Evolutionary conservation across 108 stramenopile species (phyloP).

Genomic region (Mediolabrus comicus): DNA sequence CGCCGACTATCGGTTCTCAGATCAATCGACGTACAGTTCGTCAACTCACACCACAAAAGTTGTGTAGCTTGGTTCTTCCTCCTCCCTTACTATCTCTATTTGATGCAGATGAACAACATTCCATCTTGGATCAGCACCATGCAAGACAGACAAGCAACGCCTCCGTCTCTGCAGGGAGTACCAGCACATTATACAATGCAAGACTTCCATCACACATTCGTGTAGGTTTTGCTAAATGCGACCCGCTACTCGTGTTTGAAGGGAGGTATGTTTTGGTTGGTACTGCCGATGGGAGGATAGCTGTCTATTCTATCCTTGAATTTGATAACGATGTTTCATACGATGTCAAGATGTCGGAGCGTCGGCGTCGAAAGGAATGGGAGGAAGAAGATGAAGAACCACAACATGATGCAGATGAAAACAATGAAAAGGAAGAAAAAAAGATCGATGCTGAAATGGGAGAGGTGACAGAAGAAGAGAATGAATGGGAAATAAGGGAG

Average conservation of each 20-base stretch:
- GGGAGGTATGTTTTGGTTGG: conserved; percentile 26
- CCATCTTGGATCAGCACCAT: neutral
- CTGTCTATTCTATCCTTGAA: conserved; percentile 27
- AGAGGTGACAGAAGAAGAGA: conserved; percentile 15
- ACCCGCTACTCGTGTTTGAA: conserved; percentile 26
- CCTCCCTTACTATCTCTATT: conserved; percentile 21
- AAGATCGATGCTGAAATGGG: conserved; percentile 1
- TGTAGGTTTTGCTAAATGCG: conserved; percentile 29
- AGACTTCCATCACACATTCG: conserved; percentile 23
- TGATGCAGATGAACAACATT: neutral
- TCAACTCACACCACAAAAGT: conserved; percentile 33
- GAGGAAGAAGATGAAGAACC: conserved; percentile 25
- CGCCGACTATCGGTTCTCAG: conserved; percentile 1
- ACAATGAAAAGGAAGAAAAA: conserved; percentile 3
- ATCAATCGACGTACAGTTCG: conserved; percentile 8
- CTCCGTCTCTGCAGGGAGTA: conserved; percentile 19
- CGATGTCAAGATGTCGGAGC: conserved; percentile 35
- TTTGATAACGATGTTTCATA: conserved; percentile 14
- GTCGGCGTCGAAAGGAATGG: conserved; percentile 31
- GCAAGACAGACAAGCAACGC: conserved; percentile 20
- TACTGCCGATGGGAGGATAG: conserved; percentile 36
- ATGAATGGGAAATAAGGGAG: conserved; percentile 23
- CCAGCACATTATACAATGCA: neutral
- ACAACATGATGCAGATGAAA: neutral
- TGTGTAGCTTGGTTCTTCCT: conserved; percentile 27